Evolutionary conservation across 2,329 filamentous ascomycete genomes (phyloP), one percentile per base, ranked within the genome.

Genomic region (Aspergillus glaucus): DNA sequence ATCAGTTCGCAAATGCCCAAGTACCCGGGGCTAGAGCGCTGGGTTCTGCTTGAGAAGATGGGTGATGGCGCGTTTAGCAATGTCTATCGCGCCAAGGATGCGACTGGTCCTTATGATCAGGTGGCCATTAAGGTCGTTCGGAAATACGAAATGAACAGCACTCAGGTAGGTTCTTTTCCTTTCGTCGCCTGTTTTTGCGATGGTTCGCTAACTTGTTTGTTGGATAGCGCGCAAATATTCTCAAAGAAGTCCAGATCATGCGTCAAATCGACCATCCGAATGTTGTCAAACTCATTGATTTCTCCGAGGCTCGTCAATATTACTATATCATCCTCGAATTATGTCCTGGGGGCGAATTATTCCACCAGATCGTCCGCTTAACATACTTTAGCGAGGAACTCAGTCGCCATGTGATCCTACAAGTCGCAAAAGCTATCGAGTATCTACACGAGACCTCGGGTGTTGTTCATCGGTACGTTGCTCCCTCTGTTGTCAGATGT

Each of bases 161-260:
- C 86, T 77, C 93, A 97, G 89, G 93, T 98, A 81, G 90, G 86
- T 39, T 51, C 52, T 52, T 53, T 59, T 58, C 50, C 51, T 49
- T 61, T 50, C 54, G 36, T 71, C 67, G 68, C 79, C 77, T 80
- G 80, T 65, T 67, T 49, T 53, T 56, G 46, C 71, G 62, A 36
- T 17, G 34, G 14, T 17, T 12, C 26, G 9, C 26, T 30, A 12
- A 36, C 14, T 36, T n/a, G 15, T 36, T 14, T 40, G 17, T 19
- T 55, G 50, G 55, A 56, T 69, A 98, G 93, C 82, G 93, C 73
- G 88, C 92, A 55, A 98, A 97, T 64, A 97, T 98, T 57, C 75
- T 98, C 53, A 98, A 98, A 73, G 93, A 98, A 71, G 93, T 98
- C 12, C 88, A 95, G 63, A 98, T 98, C 60, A 98, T 98, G 92